phyloP scores from a whole-genome alignment of 805 yeast species.

The Komagataella kurtzmanii region DNA sequence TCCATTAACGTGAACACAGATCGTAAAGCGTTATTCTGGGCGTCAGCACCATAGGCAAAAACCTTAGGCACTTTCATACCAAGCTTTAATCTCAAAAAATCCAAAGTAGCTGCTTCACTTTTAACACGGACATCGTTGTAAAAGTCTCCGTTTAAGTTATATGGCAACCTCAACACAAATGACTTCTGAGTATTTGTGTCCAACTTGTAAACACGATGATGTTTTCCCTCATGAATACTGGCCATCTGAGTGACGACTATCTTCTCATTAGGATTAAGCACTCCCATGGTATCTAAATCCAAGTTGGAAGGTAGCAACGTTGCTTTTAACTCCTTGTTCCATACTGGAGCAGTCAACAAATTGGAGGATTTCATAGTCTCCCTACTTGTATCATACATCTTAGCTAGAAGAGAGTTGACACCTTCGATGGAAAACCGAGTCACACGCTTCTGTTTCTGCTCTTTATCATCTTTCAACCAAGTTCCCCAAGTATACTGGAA shows the following conservation, averaged over 20 bases:
- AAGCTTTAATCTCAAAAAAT: conserved; percentile 55
- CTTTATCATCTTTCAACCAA: conserved; percentile 73
- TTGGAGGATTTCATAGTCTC: conserved; percentile 17
- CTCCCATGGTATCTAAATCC: conserved; percentile 27
- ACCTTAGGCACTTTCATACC: conserved; percentile 65
- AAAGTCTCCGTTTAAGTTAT: conserved; percentile 54
- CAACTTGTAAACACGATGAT: conserved; percentile 74
- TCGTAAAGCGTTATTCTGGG: conserved; percentile 42
- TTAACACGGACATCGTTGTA: conserved; percentile 56
- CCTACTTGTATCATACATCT: conserved; percentile 24
- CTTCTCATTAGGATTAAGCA: conserved; percentile 25
- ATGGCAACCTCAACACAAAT: conserved; percentile 77
- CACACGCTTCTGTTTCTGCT: conserved; percentile 61
- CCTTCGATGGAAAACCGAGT: conserved; percentile 81
- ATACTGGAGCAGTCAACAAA: conserved; percentile 7
- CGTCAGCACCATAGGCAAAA: conserved; percentile 47
- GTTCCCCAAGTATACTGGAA: conserved; percentile 93
- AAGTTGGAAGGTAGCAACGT: conserved; percentile 33
- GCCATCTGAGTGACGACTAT: conserved; percentile 56
- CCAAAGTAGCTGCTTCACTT: conserved; percentile 90
- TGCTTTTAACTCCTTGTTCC: conserved; percentile 11
- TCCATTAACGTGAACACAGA: conserved; percentile 78
- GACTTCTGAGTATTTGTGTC: conserved; percentile 46
- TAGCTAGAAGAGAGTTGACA: conserved; percentile 36
- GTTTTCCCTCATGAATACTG: conserved; percentile 89